Percentiles rank a stretch among this genome's conserved stretches.
Conservation (phyloP, 257 asterid species). For the Ballota nigra region DNA sequence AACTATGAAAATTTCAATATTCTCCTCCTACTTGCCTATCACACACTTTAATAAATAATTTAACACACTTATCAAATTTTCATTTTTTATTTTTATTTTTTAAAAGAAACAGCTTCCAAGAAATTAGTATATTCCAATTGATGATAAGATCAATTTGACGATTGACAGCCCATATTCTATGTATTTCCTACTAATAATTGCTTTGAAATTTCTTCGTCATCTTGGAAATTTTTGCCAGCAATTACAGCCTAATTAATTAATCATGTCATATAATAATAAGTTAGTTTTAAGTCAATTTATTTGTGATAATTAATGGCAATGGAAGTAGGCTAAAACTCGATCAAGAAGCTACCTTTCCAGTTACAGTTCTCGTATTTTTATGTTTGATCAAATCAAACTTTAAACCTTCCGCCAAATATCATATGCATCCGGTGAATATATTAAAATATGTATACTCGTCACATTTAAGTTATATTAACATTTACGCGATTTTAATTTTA, state of each 20-base stretch:
- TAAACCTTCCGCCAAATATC: too few relatives aligned
- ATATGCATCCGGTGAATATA: too few relatives aligned
- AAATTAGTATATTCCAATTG: conserved; percentile 6
- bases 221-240: neutral
- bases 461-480: too few relatives aligned
- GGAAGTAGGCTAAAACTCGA: neutral
- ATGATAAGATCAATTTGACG: conserved; percentile 24
- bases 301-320: neutral
- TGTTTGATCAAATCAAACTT: neutral
- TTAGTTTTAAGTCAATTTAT: neutral
- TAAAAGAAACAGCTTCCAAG: conserved; percentile 1
- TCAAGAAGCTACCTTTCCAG: neutral
- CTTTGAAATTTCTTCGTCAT: conserved; percentile 1
- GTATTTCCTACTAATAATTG: conserved; percentile 1
- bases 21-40: neutral
- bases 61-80: neutral
- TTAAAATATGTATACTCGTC: too few relatives aligned
- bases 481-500: too few relatives aligned
- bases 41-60: neutral
- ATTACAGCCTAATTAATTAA: neutral
- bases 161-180: conserved; percentile 4
- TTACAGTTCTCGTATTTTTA: neutral
- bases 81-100: too few relatives aligned
- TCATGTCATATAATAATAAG: neutral
- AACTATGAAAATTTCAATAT: neutral